Conservation (phyloP, 495 filamentous ascomycete species). For the Acidiella bohemica region DNA sequence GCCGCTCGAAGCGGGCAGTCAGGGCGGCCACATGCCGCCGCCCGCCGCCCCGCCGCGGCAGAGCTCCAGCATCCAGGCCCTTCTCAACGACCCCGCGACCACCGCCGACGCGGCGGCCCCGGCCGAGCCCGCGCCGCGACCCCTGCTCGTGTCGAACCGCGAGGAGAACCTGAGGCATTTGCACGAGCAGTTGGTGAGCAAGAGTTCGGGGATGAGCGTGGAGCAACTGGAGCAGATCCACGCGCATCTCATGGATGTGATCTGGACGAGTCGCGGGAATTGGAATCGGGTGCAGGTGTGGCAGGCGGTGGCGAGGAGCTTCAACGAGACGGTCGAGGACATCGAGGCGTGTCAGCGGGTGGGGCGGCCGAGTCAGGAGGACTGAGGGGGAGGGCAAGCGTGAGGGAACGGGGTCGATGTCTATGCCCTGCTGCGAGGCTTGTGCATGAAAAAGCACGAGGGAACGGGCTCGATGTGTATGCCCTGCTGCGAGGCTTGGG, state of each 20-base stretch:
- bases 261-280: conserved; percentile 66
- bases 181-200: conserved; percentile 44
- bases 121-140: too few relatives aligned
- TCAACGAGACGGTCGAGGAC: conserved; percentile 70
- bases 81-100: conserved; percentile 17
- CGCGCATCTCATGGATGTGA: conserved; percentile 72
- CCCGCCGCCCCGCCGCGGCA: background rate
- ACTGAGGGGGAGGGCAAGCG: background rate
- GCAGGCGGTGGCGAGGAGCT: conserved; percentile 44
- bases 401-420: background rate
- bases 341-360: conserved; percentile 57
- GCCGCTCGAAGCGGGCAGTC: conserved; percentile 5
- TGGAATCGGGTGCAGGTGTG: conserved; percentile 69
- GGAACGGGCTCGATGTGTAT: background rate
- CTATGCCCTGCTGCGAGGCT: background rate
- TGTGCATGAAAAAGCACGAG: too few relatives aligned
- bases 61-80: conserved; percentile 12
- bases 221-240: conserved; percentile 93
- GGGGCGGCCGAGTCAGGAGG: conserved; percentile 16
- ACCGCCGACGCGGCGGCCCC: too few relatives aligned
- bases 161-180: background rate
- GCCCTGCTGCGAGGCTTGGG: background rate
- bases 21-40: background rate
- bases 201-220: conserved; percentile 66
- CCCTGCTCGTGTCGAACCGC: conserved; percentile 16